These are phyloP conservation scores for Aethionema arabicum DNA, from an alignment of 345 rosid species.

Conservation along the genomic window DNA sequence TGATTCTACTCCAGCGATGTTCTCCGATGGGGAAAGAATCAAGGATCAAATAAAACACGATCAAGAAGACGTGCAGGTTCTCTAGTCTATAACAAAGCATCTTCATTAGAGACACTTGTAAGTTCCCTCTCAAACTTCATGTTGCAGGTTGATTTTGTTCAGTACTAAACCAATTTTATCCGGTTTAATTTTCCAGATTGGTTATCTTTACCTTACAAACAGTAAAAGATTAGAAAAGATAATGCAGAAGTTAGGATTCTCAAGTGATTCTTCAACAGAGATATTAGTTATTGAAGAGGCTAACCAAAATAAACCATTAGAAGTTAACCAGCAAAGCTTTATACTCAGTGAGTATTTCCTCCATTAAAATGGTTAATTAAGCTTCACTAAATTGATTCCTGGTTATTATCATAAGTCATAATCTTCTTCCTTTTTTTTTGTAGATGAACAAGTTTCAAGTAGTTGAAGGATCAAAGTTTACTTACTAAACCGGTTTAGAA, in stretches of 20 bases:
- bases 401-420: not conserved
- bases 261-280: constrained; percentile 49
- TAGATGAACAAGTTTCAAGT: constrained; percentile 28
- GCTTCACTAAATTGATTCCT: not conserved
- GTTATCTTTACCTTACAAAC: constrained; percentile 74
- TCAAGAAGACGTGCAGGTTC: constrained; percentile 65
- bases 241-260: constrained; percentile 76
- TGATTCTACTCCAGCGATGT: constrained; percentile 42
- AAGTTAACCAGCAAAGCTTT: constrained; percentile 18
- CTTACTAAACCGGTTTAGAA: constrained; percentile 20
- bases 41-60: constrained; percentile 50
- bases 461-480: constrained; percentile 16
- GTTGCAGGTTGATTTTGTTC: not conserved
- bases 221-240: constrained; percentile 68
- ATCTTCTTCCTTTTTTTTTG: constrained; percentile 17
- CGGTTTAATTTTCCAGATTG: constrained; percentile 46
- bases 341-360: constrained; percentile 28
- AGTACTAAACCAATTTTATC: constrained; percentile 1
- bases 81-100: constrained; percentile 68
- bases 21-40: constrained; percentile 70
- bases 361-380: not conserved
- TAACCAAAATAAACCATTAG: constrained; percentile 42
- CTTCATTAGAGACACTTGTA: constrained; percentile 69
- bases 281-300: constrained; percentile 43
- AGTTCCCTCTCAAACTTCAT: constrained; percentile 5